Base-by-base conservation (phyloP, 2,329 filamentous ascomycete genomes). In the Triangularia verruculosa region DNA sequence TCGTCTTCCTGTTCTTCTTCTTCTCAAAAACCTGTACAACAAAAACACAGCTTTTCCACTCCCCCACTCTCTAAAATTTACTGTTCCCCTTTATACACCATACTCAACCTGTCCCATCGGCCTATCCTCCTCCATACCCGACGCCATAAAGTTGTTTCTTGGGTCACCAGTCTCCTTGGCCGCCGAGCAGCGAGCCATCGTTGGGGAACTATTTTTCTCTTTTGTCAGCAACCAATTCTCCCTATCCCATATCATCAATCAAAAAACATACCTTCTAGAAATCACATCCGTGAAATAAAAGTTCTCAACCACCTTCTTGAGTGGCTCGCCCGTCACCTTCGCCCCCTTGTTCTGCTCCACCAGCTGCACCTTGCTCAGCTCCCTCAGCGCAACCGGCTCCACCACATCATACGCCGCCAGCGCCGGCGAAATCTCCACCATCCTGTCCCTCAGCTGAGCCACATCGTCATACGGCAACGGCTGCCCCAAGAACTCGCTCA, bases 241-340 rank as follows among this genome's bases (percentile, higher is more conserved):
- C 24, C 63, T 28, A 7, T 43, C 12, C 39, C 28, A 34, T 15
- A 4, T 59, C 39, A 59, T 43, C 52, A 30, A 43, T 53, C 34
- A 64, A 61, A 58, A 12, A 22, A 81, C 87, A 78, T 82, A 95
- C 92, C 92, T 97, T 85, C 95, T 89, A 43, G 93, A 96, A 78
- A 99, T 97, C 64, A 89, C 88, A 79, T 99, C 94, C 77, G 95
- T 99, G 79, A 98, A 97, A 82, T 93, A 99, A 78, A 99, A 99
- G 82, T 99, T 92, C 73, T 97, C 89, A 71, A 99, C 92, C 63
- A 90, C 87, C 79, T 91, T 91, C 83, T 88, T 92, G 73, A 99
- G 83, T 28, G 91, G 86, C 71, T 83, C 79, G n/a, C 87, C 88
- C 47, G 82, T 89, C n/a, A 84, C 73, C 78, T 91, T 89, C 58